Evolutionary conservation across 768 basidiomycete species (phyloP), one percentile per base, ranked within the genome.

Genomic region (Vararia minispora): DNA sequence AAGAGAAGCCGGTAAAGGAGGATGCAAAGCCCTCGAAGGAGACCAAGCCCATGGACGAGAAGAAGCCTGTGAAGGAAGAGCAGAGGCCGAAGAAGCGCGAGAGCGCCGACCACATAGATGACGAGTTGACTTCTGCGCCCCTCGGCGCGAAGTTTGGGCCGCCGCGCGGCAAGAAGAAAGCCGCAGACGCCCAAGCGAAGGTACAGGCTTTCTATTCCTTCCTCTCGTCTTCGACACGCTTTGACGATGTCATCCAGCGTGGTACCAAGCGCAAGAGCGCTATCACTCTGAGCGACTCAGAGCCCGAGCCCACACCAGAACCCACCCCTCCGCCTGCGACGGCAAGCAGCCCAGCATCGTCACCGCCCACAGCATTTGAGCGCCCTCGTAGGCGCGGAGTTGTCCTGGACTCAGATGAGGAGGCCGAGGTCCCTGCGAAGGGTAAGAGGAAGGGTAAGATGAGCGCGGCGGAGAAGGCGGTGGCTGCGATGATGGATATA

Each of bases 401-500:
- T n/a, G n/a, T n/a, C n/a, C n/a, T n/a, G n/a, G 73, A 76, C 3
- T 76, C 79, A 18, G 79, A 73, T 12, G 65, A 72, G 0, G 65
- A 66, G 10, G 58, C 53, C 25, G 48, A 58, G 51, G 28, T 55
- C 30, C 29, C 49, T 18, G 53, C 61, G 35, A 66, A 64, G 50
- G 48, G 59, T 31, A 60, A 56, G 52, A 41, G 44, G 36, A 55
- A 56, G 39, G 42, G 39, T 40, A 58, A 49, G 37, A 48, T 53
- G 23, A 65, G 64, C 47, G 54, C 56, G 2, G 59, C 63, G 9
- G 63, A 62, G 46, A 53, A 41, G 45, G 70, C 68, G 30, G 34
- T 69, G 33, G 55, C 55, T n/a, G 78, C 71, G 8, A 69, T 84
- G 64, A 83, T 84, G 81, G 82, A 86, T 35, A 68, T 84, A 38